A percentile compares a stretch with the other conserved stretches of the same genome.
These are phyloP conservation scores for Auricularia sp. DNA, from an alignment of 768 basidiomycete species.

Conservation along the genomic window DNA sequence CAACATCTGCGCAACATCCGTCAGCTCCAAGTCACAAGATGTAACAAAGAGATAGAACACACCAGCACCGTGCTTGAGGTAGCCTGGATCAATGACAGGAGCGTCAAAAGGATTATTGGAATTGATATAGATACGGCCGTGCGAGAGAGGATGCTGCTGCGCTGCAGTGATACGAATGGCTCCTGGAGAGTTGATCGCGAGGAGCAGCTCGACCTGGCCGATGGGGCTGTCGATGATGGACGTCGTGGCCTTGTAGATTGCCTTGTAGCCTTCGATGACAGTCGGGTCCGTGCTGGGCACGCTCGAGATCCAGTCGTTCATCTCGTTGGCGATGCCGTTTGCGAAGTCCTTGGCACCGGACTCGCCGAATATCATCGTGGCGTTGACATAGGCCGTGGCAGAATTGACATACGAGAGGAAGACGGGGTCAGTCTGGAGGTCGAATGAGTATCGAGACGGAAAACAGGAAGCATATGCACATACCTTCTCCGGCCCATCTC, in stretches of 20 bases:
- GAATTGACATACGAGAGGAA: conserved; percentile 54
- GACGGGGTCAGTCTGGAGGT: conserved; percentile 1
- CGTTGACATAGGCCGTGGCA: conserved; percentile 51
- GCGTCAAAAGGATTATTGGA: conserved; percentile 48
- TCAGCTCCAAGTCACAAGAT: neutral
- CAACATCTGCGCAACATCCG: conserved; percentile 25
- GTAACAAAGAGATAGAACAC: conserved; percentile 3
- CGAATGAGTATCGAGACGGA: neutral
- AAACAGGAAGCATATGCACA: neutral
- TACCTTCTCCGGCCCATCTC: conserved; percentile 17
- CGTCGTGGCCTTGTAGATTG: conserved; percentile 40
- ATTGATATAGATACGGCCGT: conserved; percentile 55
- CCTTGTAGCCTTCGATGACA: conserved; percentile 45
- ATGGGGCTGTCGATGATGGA: conserved; percentile 30
- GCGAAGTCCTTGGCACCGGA: conserved; percentile 24
- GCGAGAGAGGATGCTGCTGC: conserved; percentile 53
- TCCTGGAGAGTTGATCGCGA: conserved; percentile 21
- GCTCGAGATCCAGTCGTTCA: conserved; percentile 23
- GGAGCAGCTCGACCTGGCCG: conserved; percentile 50
- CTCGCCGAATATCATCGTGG: conserved; percentile 34
- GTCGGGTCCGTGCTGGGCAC: conserved; percentile 34
- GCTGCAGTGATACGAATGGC: conserved; percentile 52
- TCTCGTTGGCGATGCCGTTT: conserved; percentile 21
- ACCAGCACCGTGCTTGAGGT: conserved; percentile 49
- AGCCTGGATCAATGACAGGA: conserved; percentile 57